phyloP scores from a whole-genome alignment of 2,329 filamentous ascomycete genomes.

The Xylaria sp. region DNA sequence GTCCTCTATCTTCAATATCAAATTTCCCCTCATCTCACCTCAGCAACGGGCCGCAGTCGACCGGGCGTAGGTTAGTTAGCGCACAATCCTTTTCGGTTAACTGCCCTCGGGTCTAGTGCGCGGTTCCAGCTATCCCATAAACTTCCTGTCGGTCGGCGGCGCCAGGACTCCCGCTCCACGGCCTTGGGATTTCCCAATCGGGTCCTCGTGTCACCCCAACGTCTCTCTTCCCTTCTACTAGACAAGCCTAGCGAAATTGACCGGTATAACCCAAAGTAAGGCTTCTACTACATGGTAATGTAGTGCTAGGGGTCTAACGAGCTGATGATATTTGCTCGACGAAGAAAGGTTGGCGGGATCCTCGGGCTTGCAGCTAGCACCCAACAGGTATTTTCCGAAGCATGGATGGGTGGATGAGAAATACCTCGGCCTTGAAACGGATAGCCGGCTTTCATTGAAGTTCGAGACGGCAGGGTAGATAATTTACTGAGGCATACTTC shows the following conservation, averaged over 20 bases:
- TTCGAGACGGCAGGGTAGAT: not conserved
- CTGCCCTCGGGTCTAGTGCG: not conserved
- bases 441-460: conserved; percentile 6
- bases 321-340: conserved; percentile 4
- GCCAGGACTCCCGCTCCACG: conserved; percentile 25
- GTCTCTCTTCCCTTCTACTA: not conserved
- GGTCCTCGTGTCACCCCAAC: conserved; percentile 13
- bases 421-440: not conserved
- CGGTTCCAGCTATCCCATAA: conserved; percentile 13
- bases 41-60: conserved; percentile 19
- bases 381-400: not conserved
- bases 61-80: not conserved
- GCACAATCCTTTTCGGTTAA: not conserved
- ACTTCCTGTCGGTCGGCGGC: conserved; percentile 6
- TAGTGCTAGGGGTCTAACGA: conserved; percentile 6
- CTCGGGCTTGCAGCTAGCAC: conserved; percentile 3
- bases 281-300: not conserved
- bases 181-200: conserved; percentile 18
- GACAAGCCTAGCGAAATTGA: conserved; percentile 4
- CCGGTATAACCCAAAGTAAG: not conserved
- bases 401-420: not conserved
- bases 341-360: not conserved
- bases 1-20: not conserved
- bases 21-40: conserved; percentile 15
- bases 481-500: not conserved